Evolutionary conservation across 2,329 filamentous ascomycete genomes (phyloP), one percentile per base, ranked within the genome.

Genomic region (Aspergillus glaucus): DNA sequence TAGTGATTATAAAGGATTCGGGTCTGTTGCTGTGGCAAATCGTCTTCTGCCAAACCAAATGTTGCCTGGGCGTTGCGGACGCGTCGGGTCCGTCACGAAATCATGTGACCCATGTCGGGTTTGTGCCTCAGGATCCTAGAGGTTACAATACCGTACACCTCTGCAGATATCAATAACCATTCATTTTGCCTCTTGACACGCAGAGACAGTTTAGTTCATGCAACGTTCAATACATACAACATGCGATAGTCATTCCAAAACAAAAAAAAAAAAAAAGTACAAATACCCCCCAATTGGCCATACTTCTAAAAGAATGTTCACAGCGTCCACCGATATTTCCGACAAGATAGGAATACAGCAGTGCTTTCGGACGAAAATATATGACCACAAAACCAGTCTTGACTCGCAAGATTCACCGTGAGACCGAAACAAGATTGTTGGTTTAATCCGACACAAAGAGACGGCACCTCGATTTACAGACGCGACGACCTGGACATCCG

Each of bases 41-140:
- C 19, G 26, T 40, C 37, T 40, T 40, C 37, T 40, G 19, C 37
- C 6, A 40, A 19, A 19, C 37, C 37, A 39, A 22, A 21, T 14
- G 32, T 19, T 45, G 43, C 34, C 47, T 46, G 50, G 49, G 15
- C 26, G 45, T 47, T 50, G 41, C 46, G 26, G 60, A 66, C 65
- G 64, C 66, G 65, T 68, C 59, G 46, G 55, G 49, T 12, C 54
- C 49, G 60, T 67, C 66, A 57, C 66, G 66, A 64, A 39, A 47
- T 69, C 66, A 69, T 65, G 66, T 69, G 66, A 2, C 9, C 19
- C 22, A 10, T 9, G 3, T 2, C 19, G 3, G 6, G 2, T 6
- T 43, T 30, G 6, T 43, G 41, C 41, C 41, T 43, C 6, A 30
- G 41, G 22, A 26, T 43, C 21, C 8, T 17, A 19, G 15, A 8